These are phyloP conservation scores for Colletotrichum camelliae DNA, from an alignment of 2,329 filamentous ascomycete genomes.

Conservation along the genomic window DNA sequence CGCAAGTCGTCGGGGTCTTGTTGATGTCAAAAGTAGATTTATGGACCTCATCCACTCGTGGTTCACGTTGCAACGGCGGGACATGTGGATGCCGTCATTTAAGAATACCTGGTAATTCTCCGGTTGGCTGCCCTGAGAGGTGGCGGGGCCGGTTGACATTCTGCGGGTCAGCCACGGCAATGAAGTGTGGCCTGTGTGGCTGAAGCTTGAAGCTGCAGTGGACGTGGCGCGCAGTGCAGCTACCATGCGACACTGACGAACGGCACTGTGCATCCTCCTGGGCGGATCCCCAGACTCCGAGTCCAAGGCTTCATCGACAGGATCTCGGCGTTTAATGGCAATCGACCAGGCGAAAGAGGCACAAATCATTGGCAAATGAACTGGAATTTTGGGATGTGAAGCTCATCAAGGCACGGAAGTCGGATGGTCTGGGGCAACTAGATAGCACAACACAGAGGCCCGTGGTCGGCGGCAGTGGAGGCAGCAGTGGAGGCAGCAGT, in stretches of 20 bases:
- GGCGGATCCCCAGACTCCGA: neutral
- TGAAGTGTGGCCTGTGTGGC: neutral
- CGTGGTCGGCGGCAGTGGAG: too few species aligned
- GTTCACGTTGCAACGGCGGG: neutral
- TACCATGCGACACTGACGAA: too few species aligned
- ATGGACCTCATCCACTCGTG: neutral
- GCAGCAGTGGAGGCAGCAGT: too few species aligned
- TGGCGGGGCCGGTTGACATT: neutral
- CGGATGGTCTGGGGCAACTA: neutral
- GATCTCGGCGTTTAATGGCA: neutral
- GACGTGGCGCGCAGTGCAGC: neutral
- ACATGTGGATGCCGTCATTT: neutral
- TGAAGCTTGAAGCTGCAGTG: neutral
- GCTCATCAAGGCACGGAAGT: neutral
- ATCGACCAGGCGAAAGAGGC: neutral
- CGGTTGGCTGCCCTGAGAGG: neutral
- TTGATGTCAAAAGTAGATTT: neutral
- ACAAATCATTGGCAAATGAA: neutral
- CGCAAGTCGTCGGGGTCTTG: too few species aligned
- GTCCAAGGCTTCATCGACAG: neutral
- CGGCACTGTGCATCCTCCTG: too few species aligned
- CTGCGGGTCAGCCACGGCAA: neutral
- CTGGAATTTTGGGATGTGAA: neutral
- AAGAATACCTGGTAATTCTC: neutral
- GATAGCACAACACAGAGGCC: neutral